Conservation (phyloP, 345 rosid species). For the Camelina laxa region DNA sequence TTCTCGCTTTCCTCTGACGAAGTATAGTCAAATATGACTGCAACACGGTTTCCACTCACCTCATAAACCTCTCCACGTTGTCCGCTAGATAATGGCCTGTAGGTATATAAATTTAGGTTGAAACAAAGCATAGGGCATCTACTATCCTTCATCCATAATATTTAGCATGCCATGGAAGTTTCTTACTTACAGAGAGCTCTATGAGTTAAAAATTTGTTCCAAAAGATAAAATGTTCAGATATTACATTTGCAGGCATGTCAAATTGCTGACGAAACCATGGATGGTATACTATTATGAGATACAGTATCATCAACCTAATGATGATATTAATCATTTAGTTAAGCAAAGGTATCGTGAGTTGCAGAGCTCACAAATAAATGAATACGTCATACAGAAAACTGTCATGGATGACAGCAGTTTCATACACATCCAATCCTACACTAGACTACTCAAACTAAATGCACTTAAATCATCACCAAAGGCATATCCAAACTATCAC, state of each 20-base stretch:
- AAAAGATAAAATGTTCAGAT: neutral
- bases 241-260: conserved; percentile 6
- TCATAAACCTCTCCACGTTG: conserved; percentile 88
- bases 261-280: neutral
- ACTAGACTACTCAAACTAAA: neutral
- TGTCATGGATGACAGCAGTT: conserved; percentile 7
- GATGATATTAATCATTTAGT: neutral
- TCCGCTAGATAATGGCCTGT: conserved; percentile 77
- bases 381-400: neutral
- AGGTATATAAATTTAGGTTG: conserved; percentile 32
- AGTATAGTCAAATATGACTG: conserved; percentile 73
- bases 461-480: too few relatives aligned
- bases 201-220: conserved; percentile 12
- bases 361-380: neutral
- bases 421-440: conserved; percentile 9
- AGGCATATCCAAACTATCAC: too few relatives aligned
- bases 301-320: conserved; percentile 4
- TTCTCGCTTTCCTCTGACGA: conserved; percentile 54
- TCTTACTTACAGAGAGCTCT: neutral
- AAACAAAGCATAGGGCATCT: conserved; percentile 6
- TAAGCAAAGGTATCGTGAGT: neutral
- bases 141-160: neutral
- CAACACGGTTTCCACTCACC: conserved; percentile 75
- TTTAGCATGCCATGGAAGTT: neutral
- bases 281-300: neutral